Evolutionary conservation across 78 protist genomes (phyloP).

Genomic region (Chrysochromulina tobinii): DNA sequence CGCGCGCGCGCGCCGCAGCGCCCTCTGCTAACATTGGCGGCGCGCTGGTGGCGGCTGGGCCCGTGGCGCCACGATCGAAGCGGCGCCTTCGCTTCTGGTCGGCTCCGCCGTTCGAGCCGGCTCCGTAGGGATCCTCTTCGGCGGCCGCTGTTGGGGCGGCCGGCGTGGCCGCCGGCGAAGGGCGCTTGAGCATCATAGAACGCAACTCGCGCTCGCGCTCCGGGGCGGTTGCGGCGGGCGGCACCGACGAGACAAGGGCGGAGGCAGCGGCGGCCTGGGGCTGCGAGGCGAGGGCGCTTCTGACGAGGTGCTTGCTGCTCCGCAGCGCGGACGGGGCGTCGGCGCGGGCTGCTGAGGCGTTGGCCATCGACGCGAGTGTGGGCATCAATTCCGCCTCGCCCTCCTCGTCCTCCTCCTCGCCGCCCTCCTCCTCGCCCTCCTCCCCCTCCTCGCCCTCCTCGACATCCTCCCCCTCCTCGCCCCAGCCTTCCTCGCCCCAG

Average conservation of each 20-base stretch:
- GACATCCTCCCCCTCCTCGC: not conserved
- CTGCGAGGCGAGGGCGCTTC: not conserved
- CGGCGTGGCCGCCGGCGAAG: not conserved
- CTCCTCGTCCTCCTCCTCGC: not conserved
- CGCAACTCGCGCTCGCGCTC: not conserved
- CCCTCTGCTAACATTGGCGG: not conserved
- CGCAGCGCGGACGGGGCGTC: not conserved
- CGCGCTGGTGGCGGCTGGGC: not conserved
- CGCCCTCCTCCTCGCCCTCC: not conserved
- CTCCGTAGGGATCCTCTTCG: not conserved
- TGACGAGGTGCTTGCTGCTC: not conserved
- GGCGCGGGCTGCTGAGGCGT: not conserved
- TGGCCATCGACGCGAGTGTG: too few relatives aligned
- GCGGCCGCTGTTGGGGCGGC: not conserved
- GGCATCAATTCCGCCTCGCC: not conserved
- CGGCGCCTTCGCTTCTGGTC: too few relatives aligned
- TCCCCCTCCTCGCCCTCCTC: slow-evolving; percentile 5
- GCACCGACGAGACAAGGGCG: too few relatives aligned
- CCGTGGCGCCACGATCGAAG: too few relatives aligned
- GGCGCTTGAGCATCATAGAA: not conserved
- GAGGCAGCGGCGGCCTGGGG: not conserved
- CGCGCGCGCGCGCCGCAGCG: not conserved
- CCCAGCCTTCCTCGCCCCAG: too few relatives aligned
- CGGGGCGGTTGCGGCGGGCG: too few relatives aligned
- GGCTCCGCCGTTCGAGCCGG: too few relatives aligned